These are phyloP conservation scores for Ligustrum vulgare DNA, from an alignment of 257 asterid genomes.

Conservation along the genomic window DNA sequence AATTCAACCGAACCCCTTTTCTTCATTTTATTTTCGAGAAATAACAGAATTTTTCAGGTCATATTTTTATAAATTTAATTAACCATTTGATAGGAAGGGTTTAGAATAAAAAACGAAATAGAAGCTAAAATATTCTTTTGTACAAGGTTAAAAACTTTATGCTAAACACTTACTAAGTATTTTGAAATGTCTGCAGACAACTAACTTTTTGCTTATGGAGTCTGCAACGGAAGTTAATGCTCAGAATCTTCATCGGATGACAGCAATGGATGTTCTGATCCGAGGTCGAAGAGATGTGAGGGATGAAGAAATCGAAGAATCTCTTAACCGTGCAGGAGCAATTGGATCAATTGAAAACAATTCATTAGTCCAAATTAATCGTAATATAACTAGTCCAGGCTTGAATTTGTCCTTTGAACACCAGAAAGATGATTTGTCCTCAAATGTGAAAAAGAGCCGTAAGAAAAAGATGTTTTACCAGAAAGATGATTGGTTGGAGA, in stretches of 20 bases:
- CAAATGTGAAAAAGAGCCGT: neutral
- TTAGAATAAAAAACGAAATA: neutral
- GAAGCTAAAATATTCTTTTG: too few relatives aligned
- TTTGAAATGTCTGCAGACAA: constrained; percentile 9
- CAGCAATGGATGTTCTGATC: constrained; percentile 37
- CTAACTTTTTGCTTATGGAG: constrained; percentile 25
- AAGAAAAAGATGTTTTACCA: neutral
- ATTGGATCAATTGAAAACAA: neutral
- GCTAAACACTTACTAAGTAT: neutral
- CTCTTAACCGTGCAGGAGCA: constrained; percentile 30
- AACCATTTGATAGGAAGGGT: neutral
- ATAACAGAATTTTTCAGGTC: neutral
- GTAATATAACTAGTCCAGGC: neutral
- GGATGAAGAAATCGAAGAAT: constrained; percentile 33
- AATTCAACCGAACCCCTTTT: too few relatives aligned
- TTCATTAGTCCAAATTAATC: neutral
- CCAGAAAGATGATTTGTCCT: neutral
- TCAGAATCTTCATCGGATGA: constrained; percentile 28
- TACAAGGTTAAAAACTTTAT: too few relatives aligned
- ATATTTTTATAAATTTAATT: too few relatives aligned
- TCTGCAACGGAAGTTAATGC: constrained; percentile 25
- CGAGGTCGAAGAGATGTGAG: constrained; percentile 23
- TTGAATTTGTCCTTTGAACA: neutral
- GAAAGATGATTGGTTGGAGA: constrained; percentile 18
- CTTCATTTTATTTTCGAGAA: too few relatives aligned